Evolutionary conservation across 306 rosid species (phyloP).

Genomic region (Styphnolobium japonicum): DNA sequence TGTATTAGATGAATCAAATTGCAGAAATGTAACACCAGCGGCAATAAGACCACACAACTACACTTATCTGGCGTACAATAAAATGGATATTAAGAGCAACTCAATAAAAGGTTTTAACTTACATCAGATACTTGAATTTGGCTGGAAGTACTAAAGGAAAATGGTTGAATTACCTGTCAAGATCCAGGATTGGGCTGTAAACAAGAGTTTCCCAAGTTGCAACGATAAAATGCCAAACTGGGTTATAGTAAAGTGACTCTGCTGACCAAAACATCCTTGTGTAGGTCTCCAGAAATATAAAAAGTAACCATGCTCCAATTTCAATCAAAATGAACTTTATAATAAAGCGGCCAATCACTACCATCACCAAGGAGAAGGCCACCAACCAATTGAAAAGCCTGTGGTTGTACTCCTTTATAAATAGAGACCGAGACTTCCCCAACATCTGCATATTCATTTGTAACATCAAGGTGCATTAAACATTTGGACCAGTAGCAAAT

Average conservation of each 20-base stretch:
- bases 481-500: slow-evolving; percentile 6
- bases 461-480: background rate
- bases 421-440: slow-evolving; percentile 71
- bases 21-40: background rate
- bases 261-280: slow-evolving; percentile 98
- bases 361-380: slow-evolving; percentile 87
- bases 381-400: slow-evolving; percentile 97
- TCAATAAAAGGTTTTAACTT: background rate
- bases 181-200: slow-evolving; percentile 89
- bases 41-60: background rate
- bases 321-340: slow-evolving; percentile 77
- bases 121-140: background rate
- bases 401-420: slow-evolving; percentile 89
- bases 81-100: background rate
- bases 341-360: slow-evolving; percentile 83
- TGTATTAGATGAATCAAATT: background rate
- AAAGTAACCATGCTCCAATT: slow-evolving; percentile 90
- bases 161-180: slow-evolving; percentile 77
- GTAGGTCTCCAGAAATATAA: slow-evolving; percentile 91
- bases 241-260: slow-evolving; percentile 89
- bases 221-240: slow-evolving; percentile 81
- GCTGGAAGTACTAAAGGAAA: no score
- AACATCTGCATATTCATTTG: slow-evolving; percentile 57
- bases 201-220: slow-evolving; percentile 88
- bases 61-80: background rate